Conservation (phyloP, 345 rosid genomes). For the Aethionema arabicum region DNA sequence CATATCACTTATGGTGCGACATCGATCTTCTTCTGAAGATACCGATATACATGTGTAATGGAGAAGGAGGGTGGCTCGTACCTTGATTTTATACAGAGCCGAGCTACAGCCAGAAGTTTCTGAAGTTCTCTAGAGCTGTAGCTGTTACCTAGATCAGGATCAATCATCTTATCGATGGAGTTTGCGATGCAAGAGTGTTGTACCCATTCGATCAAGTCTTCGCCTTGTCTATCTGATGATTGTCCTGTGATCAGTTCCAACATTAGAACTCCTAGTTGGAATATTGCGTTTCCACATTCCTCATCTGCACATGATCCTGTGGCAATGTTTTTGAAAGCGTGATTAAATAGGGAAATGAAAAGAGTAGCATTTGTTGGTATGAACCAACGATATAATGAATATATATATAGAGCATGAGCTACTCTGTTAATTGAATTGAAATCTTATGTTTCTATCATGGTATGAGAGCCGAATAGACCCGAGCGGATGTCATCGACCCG, state of each 20-base stretch:
- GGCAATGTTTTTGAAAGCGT: neutral
- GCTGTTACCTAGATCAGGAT: constrained; percentile 78
- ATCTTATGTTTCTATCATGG: too few relatives aligned
- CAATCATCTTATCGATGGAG: constrained; percentile 78
- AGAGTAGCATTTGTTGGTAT: too few relatives aligned
- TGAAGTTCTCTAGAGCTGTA: constrained; percentile 65
- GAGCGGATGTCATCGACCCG: too few relatives aligned
- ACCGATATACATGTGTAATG: constrained; percentile 56
- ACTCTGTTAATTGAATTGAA: too few relatives aligned
- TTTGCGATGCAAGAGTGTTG: constrained; percentile 58
- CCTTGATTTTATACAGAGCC: constrained; percentile 62
- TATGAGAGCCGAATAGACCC: too few relatives aligned
- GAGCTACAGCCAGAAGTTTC: constrained; percentile 70
- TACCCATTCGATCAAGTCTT: constrained; percentile 75
- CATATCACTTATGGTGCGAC: constrained; percentile 23
- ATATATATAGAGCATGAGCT: too few relatives aligned
- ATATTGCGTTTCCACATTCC: constrained; percentile 54
- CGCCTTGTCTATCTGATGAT: constrained; percentile 64
- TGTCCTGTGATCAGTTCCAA: constrained; percentile 89
- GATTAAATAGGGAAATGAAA: neutral
- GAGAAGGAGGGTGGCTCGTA: constrained; percentile 60
- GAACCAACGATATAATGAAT: too few relatives aligned
- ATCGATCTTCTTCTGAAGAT: constrained; percentile 65
- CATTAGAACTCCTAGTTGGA: constrained; percentile 85
- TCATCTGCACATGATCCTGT: constrained; percentile 41